phyloP scores from a whole-genome alignment of 768 basidiomycete genomes.

The Leccinum fibrillosum region DNA sequence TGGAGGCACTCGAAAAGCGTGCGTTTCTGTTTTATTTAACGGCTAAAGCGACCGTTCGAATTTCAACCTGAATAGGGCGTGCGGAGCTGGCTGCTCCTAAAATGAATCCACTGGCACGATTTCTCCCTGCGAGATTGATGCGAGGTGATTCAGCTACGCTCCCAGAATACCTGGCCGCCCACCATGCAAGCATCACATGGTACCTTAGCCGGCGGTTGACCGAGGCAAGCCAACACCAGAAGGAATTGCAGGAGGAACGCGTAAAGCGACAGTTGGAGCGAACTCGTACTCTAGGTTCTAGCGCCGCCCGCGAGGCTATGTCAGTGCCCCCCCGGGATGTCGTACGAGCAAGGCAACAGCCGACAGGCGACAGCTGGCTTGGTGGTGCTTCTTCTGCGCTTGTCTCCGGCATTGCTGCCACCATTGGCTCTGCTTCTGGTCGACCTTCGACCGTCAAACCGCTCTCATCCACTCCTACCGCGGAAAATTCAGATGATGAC shows the following conservation, averaged over 20 bases:
- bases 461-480: constrained; percentile 32
- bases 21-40: constrained; percentile 31
- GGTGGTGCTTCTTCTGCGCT: constrained; percentile 56
- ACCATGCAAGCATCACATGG: constrained; percentile 91
- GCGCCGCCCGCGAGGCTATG: constrained; percentile 63
- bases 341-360: constrained; percentile 16
- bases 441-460: constrained; percentile 28
- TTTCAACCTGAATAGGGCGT: constrained; percentile 47
- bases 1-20: constrained; percentile 92
- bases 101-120: constrained; percentile 60
- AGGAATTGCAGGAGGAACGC: constrained; percentile 92
- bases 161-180: constrained; percentile 79
- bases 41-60: constrained; percentile 15
- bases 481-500: constrained; percentile 54
- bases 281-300: constrained; percentile 76
- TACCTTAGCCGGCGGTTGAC: constrained; percentile 81
- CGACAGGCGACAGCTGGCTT: constrained; percentile 52
- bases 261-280: constrained; percentile 85
- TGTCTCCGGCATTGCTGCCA: constrained; percentile 53
- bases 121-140: constrained; percentile 69
- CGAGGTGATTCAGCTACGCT: constrained; percentile 48
- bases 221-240: constrained; percentile 73
- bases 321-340: constrained; percentile 37
- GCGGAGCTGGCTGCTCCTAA: constrained; percentile 62
- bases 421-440: constrained; percentile 48